Evolutionary conservation across 441 rosid species (phyloP), one percentile per base, ranked within the genome.

Genomic region (Pelargonium australe): DNA sequence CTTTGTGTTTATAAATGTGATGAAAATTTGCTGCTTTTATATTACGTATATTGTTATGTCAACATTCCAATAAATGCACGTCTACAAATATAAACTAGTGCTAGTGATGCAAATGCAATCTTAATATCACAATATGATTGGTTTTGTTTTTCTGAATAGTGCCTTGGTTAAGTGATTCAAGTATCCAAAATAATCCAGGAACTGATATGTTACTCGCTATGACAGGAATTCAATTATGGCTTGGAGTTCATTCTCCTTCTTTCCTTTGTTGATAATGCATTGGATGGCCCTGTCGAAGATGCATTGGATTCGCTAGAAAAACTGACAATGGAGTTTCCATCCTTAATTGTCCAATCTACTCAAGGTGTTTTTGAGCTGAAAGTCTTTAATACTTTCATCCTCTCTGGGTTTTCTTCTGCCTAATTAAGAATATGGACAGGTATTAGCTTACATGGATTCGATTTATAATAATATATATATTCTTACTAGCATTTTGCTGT

Each of bases 181-280:
- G 43, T 40, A 40, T 40, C 43, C 64, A 23, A 1, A 61, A n/a
- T 25, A 28, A 61, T 25, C 23, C 40, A 31, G 7, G 64, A 61
- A 40, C 31, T 61, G 16, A 61, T 61, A 11, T 61, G 41, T 58
- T 73, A 23, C 20, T 67, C 51, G 77, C 55, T 70, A 37, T 80
- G 49, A 69, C 80, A 93, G 97, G 98, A 89, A 72, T 94, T 88
- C 79, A 89, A 85, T 84, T 87, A 78, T 65, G 97, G 98, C 0
- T 70, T 83, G 76, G 98, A 94, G 85, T 89, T 84, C 82, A 80
- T 94, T 70, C 92, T 88, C 80, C 81, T 94, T 34, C 76, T 91
- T 60, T 73, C 86, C 71, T 85, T 91, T 73, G 77, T 73, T 66
- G 87, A 85, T 76, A 79, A 68, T 73, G 81, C 87, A 70, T 76